Percentiles rank a stretch among this genome's conserved stretches.
phyloP scores from a whole-genome alignment of 2,329 filamentous ascomycete species.

The Fusarium sp. region DNA sequence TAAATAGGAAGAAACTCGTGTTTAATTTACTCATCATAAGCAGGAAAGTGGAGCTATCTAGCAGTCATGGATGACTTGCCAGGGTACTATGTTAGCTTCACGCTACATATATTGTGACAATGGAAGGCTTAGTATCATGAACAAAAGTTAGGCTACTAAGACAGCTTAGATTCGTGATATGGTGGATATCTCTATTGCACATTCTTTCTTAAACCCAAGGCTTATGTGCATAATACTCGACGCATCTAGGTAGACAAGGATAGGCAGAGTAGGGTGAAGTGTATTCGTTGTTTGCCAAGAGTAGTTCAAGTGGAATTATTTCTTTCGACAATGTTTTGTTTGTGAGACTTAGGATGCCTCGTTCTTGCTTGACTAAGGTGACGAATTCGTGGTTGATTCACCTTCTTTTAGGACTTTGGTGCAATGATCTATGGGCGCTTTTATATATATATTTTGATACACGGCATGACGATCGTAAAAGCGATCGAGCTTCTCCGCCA shows the following conservation, averaged over 20 bases:
- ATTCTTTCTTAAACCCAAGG: background rate
- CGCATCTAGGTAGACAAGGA: background rate
- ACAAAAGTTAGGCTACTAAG: no score
- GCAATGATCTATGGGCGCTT: constrained; percentile 18
- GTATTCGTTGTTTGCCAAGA: background rate
- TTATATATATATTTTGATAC: constrained; percentile 16
- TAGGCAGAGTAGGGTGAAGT: background rate
- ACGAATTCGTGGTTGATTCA: background rate
- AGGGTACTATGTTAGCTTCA: background rate
- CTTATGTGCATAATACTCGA: background rate
- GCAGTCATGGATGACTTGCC: background rate
- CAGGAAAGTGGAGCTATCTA: background rate
- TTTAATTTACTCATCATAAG: background rate
- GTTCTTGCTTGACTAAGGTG: background rate
- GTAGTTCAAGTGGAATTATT: background rate
- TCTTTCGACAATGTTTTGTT: background rate
- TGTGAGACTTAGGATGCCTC: background rate
- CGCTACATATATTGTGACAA: no score
- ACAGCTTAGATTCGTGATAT: no score
- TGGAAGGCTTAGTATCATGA: no score
- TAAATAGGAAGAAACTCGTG: background rate
- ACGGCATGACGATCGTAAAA: constrained; percentile 12
- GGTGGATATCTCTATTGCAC: background rate
- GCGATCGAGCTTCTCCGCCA: background rate
- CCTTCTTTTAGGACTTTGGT: background rate